These are phyloP conservation scores for Cercospora canescens DNA, from an alignment of 2,329 filamentous ascomycete species.

Conservation along the genomic window DNA sequence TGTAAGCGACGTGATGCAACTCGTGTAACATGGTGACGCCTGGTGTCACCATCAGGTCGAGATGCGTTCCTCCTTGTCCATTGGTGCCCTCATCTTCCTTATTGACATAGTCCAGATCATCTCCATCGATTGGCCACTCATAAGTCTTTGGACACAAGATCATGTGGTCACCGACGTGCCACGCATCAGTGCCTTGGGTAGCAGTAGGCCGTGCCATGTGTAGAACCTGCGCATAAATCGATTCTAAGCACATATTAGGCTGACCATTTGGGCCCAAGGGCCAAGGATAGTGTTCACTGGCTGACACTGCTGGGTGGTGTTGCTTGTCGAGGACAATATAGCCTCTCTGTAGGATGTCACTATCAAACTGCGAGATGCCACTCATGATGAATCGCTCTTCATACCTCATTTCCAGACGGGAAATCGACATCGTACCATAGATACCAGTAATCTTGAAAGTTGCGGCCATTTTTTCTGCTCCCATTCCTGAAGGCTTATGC, in stretches of 20 bases:
- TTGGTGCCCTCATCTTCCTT: neutral
- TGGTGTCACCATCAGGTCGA: neutral
- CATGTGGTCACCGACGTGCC: neutral
- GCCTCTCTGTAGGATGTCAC: neutral
- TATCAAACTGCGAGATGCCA: neutral
- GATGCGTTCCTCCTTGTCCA: neutral
- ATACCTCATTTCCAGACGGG: neutral
- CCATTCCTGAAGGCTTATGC: neutral
- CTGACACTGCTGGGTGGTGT: neutral
- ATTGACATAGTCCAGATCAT: neutral
- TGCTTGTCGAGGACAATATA: neutral
- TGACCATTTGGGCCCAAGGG: neutral
- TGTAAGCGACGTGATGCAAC: neutral
- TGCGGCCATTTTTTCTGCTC: neutral
- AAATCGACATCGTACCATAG: neutral
- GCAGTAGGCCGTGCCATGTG: neutral
- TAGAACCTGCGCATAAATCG: neutral
- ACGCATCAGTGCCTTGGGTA: neutral
- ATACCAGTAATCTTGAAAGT: neutral
- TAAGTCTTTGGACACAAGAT: neutral
- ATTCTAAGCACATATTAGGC: neutral
- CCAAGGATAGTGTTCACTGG: neutral
- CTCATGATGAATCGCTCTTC: neutral
- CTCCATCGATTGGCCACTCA: neutral
- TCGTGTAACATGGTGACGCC: neutral